Conservation (phyloP, 176 grass and related monocot species). For the Cymbopogon citratus region DNA sequence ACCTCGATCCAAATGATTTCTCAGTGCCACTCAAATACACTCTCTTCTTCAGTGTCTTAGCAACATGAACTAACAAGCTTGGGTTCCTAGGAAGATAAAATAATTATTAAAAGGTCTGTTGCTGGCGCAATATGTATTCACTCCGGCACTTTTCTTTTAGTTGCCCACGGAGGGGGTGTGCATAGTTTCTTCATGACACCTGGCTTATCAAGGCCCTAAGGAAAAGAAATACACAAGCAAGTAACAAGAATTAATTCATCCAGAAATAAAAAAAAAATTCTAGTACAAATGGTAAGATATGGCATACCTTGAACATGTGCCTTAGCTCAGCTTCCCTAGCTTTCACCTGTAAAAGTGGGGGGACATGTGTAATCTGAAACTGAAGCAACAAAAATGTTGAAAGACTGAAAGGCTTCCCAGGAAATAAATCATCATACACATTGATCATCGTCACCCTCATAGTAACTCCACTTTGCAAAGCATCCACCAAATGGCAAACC, state of each 20-base stretch:
- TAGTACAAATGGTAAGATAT: background rate
- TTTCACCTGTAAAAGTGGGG: background rate
- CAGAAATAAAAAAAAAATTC: background rate
- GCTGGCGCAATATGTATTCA: background rate
- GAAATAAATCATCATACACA: background rate
- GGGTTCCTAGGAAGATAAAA: background rate
- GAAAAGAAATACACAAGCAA: background rate
- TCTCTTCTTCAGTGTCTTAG: background rate
- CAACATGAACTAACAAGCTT: background rate
- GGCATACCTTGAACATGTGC: background rate
- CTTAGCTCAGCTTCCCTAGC: background rate
- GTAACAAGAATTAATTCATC: background rate
- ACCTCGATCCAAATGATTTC: background rate
- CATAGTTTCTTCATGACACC: background rate
- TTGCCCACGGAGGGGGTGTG: background rate
- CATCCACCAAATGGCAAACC: background rate
- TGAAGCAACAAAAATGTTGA: background rate
- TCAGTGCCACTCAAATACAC: background rate
- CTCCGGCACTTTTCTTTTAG: background rate
- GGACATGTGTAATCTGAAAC: background rate
- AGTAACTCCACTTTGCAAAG: background rate
- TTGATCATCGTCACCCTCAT: background rate
- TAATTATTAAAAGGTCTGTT: background rate
- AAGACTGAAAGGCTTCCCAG: background rate
- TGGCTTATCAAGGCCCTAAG: background rate